Percentiles rank a stretch among this genome's conserved stretches.
Conservation (phyloP, 768 basidiomycete genomes). For the Candolleomyces aberdarensis region DNA sequence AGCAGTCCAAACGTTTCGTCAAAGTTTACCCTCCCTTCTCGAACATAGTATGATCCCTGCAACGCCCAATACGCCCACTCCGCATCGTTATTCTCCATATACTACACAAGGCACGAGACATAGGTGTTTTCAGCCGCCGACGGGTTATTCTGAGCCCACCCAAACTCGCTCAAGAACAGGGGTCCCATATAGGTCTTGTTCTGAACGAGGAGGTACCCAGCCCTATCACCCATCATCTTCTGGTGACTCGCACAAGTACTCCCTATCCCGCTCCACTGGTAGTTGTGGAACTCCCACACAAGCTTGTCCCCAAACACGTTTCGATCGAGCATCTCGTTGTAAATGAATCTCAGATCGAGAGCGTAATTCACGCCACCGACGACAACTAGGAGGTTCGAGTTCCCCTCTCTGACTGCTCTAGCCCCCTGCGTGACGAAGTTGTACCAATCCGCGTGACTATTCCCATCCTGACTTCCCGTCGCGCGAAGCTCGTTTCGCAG, state of each 20-base stretch:
- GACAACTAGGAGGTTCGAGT: constrained; percentile 14
- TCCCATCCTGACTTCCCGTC: constrained; percentile 11
- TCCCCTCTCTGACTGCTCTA: constrained; percentile 7
- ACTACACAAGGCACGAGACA: constrained; percentile 12
- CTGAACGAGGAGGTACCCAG: constrained; percentile 12
- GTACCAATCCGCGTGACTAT: constrained; percentile 16
- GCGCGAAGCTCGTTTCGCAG: constrained; percentile 17
- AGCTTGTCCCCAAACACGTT: constrained; percentile 10
- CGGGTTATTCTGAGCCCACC: constrained; percentile 9
- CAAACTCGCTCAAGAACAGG: constrained; percentile 15
- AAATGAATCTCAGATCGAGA: constrained; percentile 8
- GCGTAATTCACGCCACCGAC: constrained; percentile 15
- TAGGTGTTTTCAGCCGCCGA: constrained; percentile 10
- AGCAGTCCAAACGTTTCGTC: constrained; percentile 16
- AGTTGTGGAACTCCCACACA: constrained; percentile 13
- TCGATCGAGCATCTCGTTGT: constrained; percentile 9
- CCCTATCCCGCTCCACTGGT: constrained; percentile 5
- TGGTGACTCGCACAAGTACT: constrained; percentile 4
- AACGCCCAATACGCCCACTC: constrained; percentile 19
- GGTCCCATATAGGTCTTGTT: constrained; percentile 14
- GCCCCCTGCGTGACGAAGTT: constrained; percentile 13
- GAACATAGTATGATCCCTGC: constrained; percentile 16
- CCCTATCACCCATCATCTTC: constrained; percentile 14
- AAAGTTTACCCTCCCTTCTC: constrained; percentile 12
- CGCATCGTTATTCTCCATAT: constrained; percentile 18